phyloP scores from a whole-genome alignment of 1,284 basidiomycete genomes.

The Cutaneotrichosporon dermatis region DNA sequence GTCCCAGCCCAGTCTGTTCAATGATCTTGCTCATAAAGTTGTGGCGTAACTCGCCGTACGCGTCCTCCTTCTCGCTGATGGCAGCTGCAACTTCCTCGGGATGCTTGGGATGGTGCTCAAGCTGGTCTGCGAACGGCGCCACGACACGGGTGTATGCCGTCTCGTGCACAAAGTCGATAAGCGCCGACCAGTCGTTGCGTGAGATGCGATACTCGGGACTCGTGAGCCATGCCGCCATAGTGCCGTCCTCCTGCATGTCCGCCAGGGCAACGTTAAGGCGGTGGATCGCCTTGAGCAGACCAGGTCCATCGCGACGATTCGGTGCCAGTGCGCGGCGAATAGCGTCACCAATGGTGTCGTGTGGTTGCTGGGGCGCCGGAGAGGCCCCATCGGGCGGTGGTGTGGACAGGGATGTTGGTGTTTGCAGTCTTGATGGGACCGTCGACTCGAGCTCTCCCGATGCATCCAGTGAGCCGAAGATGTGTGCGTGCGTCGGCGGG shows the following conservation, averaged over 20 bases:
- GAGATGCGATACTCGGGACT: conserved; percentile 24
- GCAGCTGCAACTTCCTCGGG: conserved; percentile 40
- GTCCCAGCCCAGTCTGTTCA: conserved; percentile 39
- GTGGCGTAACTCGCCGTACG: conserved; percentile 47
- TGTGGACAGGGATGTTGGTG: conserved; percentile 21
- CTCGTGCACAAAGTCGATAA: conserved; percentile 51
- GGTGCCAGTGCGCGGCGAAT: conserved; percentile 52
- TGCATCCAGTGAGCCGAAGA: conserved; percentile 38
- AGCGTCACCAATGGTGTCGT: conserved; percentile 51
- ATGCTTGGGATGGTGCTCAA: conserved; percentile 49
- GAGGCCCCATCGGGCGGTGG: conserved; percentile 23
- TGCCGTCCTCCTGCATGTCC: conserved; percentile 43
- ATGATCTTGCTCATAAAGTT: conserved; percentile 46
- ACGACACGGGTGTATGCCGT: conserved; percentile 57
- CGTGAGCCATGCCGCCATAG: conserved; percentile 32
- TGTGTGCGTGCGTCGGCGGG: conserved; percentile 34
- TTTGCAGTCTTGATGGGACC: conserved; percentile 15
- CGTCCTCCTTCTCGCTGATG: conserved; percentile 43
- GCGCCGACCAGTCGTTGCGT: conserved; percentile 48
- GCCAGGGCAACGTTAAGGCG: conserved; percentile 52
- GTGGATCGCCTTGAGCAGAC: conserved; percentile 50
- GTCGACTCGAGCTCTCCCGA: conserved; percentile 15
- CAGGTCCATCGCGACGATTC: conserved; percentile 52
- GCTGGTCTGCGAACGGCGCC: conserved; percentile 50
- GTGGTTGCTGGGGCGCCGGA: conserved; percentile 13